Conservation (phyloP, 202 grass and related monocot species). For the Dendrocalamus latiflorus region DNA sequence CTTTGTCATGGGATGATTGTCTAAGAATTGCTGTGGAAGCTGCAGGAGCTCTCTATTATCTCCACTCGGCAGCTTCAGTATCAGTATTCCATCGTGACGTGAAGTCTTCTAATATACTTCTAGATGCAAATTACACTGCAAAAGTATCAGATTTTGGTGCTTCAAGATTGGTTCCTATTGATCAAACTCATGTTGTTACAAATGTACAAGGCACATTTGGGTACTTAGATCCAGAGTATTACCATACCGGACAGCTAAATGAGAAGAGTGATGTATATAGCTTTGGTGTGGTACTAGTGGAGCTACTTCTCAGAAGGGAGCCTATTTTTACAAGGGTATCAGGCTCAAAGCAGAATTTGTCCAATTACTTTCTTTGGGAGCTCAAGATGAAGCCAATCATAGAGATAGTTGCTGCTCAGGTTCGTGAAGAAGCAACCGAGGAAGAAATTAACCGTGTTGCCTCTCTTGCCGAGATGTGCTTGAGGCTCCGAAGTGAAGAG, state of each 20-base stretch:
- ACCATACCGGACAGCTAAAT: not conserved
- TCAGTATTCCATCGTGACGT: slow-evolving; percentile 21
- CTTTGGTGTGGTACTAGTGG: slow-evolving; percentile 6
- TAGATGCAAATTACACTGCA: slow-evolving; percentile 4
- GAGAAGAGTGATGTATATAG: slow-evolving; percentile 21
- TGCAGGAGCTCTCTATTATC: slow-evolving; percentile 2
- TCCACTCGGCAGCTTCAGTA: slow-evolving; percentile 20
- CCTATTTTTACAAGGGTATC: not conserved
- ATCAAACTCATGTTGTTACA: slow-evolving; percentile 5
- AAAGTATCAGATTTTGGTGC: slow-evolving; percentile 9
- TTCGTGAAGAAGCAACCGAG: not conserved
- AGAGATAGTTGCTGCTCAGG: not conserved
- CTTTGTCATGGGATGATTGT: slow-evolving; percentile 7
- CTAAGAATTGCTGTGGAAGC: not conserved
- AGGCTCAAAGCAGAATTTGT: not conserved
- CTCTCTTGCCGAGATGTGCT: not conserved
- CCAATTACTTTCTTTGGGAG: not conserved
- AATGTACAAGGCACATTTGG: slow-evolving; percentile 23
- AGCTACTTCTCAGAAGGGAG: not conserved
- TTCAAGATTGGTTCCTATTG: not conserved
- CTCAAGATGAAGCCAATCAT: not conserved
- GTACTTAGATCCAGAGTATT: slow-evolving; percentile 18
- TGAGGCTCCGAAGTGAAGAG: not conserved
- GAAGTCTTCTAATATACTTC: not conserved
- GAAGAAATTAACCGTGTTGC: not conserved